Evolutionary conservation across 1,284 basidiomycete genomes (phyloP).

Genomic region (Leccinum fuscescens): DNA sequence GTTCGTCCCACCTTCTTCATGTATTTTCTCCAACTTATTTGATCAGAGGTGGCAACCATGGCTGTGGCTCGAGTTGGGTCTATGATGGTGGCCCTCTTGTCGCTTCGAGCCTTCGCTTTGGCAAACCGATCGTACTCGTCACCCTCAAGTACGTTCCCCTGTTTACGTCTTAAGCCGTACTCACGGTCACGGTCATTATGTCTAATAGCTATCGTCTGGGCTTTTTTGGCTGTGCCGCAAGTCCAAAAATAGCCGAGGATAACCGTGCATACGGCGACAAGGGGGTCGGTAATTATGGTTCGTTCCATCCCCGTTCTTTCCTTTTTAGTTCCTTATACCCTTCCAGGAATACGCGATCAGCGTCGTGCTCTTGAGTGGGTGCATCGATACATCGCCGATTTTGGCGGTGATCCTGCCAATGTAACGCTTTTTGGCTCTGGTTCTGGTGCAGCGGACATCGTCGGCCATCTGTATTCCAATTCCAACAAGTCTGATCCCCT

Average conservation of each 20-base stretch:
- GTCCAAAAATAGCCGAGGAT: conserved; percentile 60
- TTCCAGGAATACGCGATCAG: conserved; percentile 66
- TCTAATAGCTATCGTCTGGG: conserved; percentile 66
- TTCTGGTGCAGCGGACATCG: conserved; percentile 69
- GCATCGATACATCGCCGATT: conserved; percentile 59
- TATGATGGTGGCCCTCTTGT: conserved; percentile 71
- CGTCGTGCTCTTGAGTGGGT: conserved; percentile 70
- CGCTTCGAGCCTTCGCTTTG: conserved; percentile 55
- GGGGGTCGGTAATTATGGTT: conserved; percentile 76
- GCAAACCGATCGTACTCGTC: conserved; percentile 66
- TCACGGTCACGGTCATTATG: conserved; percentile 10
- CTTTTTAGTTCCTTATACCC: conserved; percentile 3
- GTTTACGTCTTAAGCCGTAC: conserved; percentile 19
- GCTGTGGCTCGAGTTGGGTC: conserved; percentile 72
- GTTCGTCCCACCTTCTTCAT: conserved; percentile 38
- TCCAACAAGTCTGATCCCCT: conserved; percentile 57
- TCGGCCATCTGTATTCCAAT: conserved; percentile 66
- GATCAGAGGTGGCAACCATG: conserved; percentile 62
- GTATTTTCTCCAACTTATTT: conserved; percentile 15
- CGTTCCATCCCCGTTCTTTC: conserved; percentile 20
- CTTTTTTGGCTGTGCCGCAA: conserved; percentile 69
- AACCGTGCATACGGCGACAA: conserved; percentile 60
- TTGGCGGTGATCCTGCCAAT: conserved; percentile 70
- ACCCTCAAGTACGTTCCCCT: conserved; percentile 64
- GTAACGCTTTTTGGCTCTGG: conserved; percentile 71